Base-by-base conservation (phyloP, 257 asterid genomes). In the Anisodus acutangulus region DNA sequence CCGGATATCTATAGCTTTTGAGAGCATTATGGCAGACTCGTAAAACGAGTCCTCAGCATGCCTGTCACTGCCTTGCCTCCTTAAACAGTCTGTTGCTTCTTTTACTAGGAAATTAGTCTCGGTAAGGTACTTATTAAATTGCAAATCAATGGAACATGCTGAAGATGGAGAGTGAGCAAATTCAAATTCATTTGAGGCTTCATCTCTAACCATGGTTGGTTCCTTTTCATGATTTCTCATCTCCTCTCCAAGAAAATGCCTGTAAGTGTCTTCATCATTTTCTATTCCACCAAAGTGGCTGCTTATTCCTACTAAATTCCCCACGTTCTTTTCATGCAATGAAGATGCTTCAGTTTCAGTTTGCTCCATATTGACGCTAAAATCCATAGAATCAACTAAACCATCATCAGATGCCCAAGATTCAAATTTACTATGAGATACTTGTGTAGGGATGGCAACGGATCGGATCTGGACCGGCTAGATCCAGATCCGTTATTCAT, bases 1-100 rank as follows among this genome's bases (percentile, higher is more conserved):
- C 87, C 95, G 93, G 85, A 92, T 87, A 55, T 91, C 91, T 83
- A 90, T 87, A 82, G 99, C 99, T 85, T 91, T 90, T 72, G 92
- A 88, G 83, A 94, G 96, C 79, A 95, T 86, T 22, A 78, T 41
- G 53, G 93, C 93, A 67, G 98, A 92, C 85, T 89, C 88, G 37
- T 84, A 69, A 16, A 95, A 88, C 43, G 91, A 90, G 17, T 90
- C 70, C 86, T 94, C 98, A 1, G 92, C 97, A 85, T 82, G 79
- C 49, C 63, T 88, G 81, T 91, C 89, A 60, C 86, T 88, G 58
- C 84, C 87, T 82, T 85, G 85, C 71, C 80, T 87, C 68, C 83
- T 39, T 81, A 93, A 85, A 86, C 89, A 89, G 41, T 90, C 90
- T 85, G 92, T 94, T 15, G 96, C 97, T 89, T 91, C 92, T 88